Evolutionary conservation across 805 yeast species (phyloP), one percentile per base, ranked within the genome.

Genomic region (Kuraishia molischiana): DNA sequence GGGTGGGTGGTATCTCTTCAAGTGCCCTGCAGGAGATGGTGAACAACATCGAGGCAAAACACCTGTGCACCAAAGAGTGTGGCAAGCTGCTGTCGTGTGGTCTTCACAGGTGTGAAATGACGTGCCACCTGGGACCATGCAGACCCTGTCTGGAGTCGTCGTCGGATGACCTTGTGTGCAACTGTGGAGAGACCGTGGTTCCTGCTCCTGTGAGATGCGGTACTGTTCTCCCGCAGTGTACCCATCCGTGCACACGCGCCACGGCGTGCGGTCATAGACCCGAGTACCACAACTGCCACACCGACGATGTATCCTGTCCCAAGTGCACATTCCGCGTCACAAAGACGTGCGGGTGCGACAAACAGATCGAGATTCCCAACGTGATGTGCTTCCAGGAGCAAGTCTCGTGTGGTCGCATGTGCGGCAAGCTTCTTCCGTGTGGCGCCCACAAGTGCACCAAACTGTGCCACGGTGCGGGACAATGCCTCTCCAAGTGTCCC

Each of bases 141-240:
- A 72, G 77, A 3, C 82, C 87, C 10, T 85, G 95, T 53, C 54
- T 83, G 35, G 94, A 85, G 50, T 79, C 90, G 4, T 70, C 82
- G n/a, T 73, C 78, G 30, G 85, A 83, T 15, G 95, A 85, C 52
- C 61, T 83, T 46, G 72, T 76, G 3, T 85, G 95, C 51, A 70
- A 79, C 35, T 85, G 95, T 62, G 95, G 95, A 3, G 66, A 69
- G 44, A 85, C 95, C 0, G 69, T 82, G 3, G 66, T 85, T 4
- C 69, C 67, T 17, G 95, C 95, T 0, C 95, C 95, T 0, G 85
- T 85, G 8, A 62, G 95, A 45, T 85, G 95, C 61, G 95, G 95
- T 11, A 74, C 85, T 0, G 64, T 58, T 33, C 52, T 83, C 24
- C 81, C 81, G 3, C 67, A 66, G 9, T 85, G 95, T 58, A 65